A percentile compares a stretch with the other conserved stretches of the same genome.
phyloP scores from a whole-genome alignment of 495 filamentous ascomycete species.

The Apodospora peruviana region DNA sequence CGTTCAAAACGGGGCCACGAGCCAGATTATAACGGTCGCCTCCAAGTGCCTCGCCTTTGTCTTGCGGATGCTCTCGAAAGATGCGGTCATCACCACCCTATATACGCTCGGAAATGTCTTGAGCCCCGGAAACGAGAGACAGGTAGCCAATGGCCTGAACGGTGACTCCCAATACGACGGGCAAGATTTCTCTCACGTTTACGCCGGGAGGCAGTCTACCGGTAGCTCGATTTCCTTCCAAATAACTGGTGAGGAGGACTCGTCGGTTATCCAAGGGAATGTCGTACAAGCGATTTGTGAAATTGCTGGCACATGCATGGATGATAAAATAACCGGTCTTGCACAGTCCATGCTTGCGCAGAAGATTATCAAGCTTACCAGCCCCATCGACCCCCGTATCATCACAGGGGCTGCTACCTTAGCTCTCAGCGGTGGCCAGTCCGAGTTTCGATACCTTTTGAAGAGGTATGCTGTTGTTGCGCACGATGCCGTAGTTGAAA shows the following conservation, averaged over 20 bases:
- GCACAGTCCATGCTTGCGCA: slow-evolving; percentile 95
- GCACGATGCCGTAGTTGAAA: slow-evolving; percentile 63
- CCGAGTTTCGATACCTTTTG: slow-evolving; percentile 78
- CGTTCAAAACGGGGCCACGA: slow-evolving; percentile 66
- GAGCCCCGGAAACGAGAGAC: slow-evolving; percentile 56
- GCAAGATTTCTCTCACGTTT: slow-evolving; percentile 35
- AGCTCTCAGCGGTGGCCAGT: slow-evolving; percentile 64
- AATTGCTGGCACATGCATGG: slow-evolving; percentile 72
- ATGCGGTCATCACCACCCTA: slow-evolving; percentile 88
- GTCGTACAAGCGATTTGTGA: slow-evolving; percentile 85
- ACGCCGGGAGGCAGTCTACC: slow-evolving; percentile 51
- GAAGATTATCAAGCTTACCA: slow-evolving; percentile 78
- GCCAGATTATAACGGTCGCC: slow-evolving; percentile 62
- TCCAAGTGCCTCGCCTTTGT: slow-evolving; percentile 76
- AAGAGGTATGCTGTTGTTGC: slow-evolving; percentile 73
- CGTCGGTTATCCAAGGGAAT: slow-evolving; percentile 62
- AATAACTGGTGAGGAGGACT: slow-evolving; percentile 67
- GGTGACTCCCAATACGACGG: slow-evolving; percentile 29
- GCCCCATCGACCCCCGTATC: slow-evolving; percentile 71
- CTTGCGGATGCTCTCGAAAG: slow-evolving; percentile 74
- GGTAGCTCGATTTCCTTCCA: slow-evolving; percentile 76
- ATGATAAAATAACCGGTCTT: slow-evolving; percentile 88
- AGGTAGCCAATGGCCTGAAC: slow-evolving; percentile 28
- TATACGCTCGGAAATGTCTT: slow-evolving; percentile 92
- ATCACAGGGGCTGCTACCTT: slow-evolving; percentile 73